These are phyloP conservation scores for Talaromyces sp. DNA, from an alignment of 2,329 filamentous ascomycete species.

Conservation along the genomic window DNA sequence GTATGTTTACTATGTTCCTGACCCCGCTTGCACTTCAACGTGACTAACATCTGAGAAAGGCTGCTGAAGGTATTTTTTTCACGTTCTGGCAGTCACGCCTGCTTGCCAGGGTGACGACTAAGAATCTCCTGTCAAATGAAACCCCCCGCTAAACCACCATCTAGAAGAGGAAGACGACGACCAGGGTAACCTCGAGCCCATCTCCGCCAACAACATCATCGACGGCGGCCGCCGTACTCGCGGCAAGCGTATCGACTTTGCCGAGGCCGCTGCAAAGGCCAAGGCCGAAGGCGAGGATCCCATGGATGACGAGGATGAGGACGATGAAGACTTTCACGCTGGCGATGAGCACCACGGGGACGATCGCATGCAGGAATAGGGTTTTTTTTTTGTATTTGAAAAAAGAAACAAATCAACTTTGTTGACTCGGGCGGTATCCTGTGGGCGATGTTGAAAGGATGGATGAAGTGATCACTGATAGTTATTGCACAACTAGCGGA, in stretches of 20 bases:
- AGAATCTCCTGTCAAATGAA: neutral
- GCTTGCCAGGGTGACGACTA: neutral
- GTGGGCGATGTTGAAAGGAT: neutral
- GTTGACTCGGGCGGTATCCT: neutral
- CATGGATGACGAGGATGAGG: slow-evolving; percentile 58
- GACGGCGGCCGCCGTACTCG: slow-evolving; percentile 74
- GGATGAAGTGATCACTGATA: neutral
- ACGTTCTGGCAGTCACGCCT: no score
- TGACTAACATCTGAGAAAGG: neutral
- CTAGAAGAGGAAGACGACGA: slow-evolving; percentile 63
- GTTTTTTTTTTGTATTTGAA: neutral
- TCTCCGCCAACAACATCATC: slow-evolving; percentile 86
- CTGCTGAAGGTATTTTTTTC: neutral
- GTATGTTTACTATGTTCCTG: slow-evolving; percentile 24
- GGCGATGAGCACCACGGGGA: slow-evolving; percentile 24
- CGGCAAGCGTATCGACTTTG: slow-evolving; percentile 87
- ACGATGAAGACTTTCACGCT: slow-evolving; percentile 36
- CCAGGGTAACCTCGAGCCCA: slow-evolving; percentile 76
- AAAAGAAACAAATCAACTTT: neutral
- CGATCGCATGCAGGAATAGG: slow-evolving; percentile 38
- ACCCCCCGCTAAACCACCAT: neutral
- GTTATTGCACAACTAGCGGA: neutral
- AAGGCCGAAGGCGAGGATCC: slow-evolving; percentile 70
- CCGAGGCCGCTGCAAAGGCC: slow-evolving; percentile 78
- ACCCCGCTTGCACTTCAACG: neutral